phyloP scores from a whole-genome alignment of 2,329 filamentous ascomycete genomes.

The Periconia sp. region DNA sequence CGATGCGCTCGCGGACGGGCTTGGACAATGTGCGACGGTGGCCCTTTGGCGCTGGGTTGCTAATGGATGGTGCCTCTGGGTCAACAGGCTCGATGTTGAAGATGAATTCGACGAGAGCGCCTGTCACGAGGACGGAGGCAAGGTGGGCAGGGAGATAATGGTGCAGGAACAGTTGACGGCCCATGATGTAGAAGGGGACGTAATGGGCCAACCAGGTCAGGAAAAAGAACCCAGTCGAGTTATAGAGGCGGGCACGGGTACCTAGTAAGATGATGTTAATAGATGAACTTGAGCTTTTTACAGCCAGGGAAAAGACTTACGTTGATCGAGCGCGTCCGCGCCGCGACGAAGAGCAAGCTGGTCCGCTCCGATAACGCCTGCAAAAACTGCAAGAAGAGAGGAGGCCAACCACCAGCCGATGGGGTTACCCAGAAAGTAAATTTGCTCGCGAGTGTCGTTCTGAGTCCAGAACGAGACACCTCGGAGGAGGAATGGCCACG shows the following conservation, averaged over 20 bases:
- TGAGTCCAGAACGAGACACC: constrained; percentile 99
- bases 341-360: constrained; percentile 92
- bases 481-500: constrained; percentile 96
- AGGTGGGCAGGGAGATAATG: constrained; percentile 96
- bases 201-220: constrained; percentile 97
- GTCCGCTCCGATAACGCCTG: constrained; percentile 86
- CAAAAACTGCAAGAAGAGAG: constrained; percentile 89
- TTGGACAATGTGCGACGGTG: constrained; percentile 56
- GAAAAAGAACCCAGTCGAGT: constrained; percentile 99
- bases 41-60: constrained; percentile 28
- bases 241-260: constrained; percentile 91
- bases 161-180: constrained; percentile 94
- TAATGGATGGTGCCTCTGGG: constrained; percentile 48
- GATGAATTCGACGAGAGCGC: constrained; percentile 90
- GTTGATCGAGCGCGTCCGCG: constrained; percentile 87
- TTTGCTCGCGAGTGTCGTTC: constrained; percentile 90
- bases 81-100: constrained; percentile 82
- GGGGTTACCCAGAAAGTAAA: constrained; percentile 97
- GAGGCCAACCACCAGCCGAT: constrained; percentile 97
- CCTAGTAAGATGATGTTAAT: constrained; percentile 55
- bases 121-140: constrained; percentile 85
- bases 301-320: constrained; percentile 59
- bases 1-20: constrained; percentile 80
- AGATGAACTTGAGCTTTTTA: neutral
- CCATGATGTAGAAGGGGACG: constrained; percentile 97